Evolutionary conservation across 352 stramenopile species (phyloP).

Genomic region (Stramenopiles sp.): DNA sequence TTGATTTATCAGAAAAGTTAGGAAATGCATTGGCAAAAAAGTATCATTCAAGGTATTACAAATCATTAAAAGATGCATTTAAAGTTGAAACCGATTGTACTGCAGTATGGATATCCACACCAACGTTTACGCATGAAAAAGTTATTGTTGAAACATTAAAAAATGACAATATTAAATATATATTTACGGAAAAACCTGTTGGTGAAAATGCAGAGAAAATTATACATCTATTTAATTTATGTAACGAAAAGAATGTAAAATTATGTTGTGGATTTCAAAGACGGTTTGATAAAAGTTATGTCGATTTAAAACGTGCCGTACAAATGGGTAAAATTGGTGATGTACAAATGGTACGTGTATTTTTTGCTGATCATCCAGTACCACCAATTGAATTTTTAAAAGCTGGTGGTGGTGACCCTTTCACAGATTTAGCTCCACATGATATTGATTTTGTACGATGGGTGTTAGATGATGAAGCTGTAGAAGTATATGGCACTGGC

Average conservation of each 20-base stretch:
- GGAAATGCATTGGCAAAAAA: constrained; percentile 9
- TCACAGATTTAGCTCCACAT: constrained; percentile 65
- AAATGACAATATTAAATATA: constrained; percentile 17
- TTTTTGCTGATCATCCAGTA: constrained; percentile 66
- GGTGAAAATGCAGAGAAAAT: no score
- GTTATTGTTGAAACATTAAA: constrained; percentile 24
- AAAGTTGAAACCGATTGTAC: constrained; percentile 20
- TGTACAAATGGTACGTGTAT: constrained; percentile 49
- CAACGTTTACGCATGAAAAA: constrained; percentile 38
- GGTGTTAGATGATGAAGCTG: constrained; percentile 43
- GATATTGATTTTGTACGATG: constrained; percentile 70
- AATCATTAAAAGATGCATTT: constrained; percentile 10
- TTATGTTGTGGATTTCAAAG: constrained; percentile 71
- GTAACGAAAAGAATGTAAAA: constrained; percentile 29
- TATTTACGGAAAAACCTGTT: no score
- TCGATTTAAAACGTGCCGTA: constrained; percentile 18
- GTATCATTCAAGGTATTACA: constrained; percentile 6
- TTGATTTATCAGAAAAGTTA: constrained; percentile 26
- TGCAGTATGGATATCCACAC: constrained; percentile 46
- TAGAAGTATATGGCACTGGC: constrained; percentile 51
- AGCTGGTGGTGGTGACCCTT: constrained; percentile 50
- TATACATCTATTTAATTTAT: constrained; percentile 14
- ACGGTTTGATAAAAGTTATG: constrained; percentile 65
- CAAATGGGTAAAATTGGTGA: constrained; percentile 32
- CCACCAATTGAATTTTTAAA: constrained; percentile 62